Evolutionary conservation across 257 asterid genomes (phyloP).

Genomic region (Solanum corneliomulleri): DNA sequence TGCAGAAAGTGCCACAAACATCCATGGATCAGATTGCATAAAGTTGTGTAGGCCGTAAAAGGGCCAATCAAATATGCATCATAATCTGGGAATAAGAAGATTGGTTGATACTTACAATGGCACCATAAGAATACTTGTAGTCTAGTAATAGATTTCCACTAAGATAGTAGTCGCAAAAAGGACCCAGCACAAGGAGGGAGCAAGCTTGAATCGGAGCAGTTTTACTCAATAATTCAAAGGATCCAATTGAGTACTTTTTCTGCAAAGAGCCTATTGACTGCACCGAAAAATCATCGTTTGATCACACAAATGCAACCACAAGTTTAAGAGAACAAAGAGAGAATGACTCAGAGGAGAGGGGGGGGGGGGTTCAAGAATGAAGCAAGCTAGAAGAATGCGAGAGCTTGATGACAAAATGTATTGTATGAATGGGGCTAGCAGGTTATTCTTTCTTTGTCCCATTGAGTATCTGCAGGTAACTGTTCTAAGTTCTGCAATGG

Average conservation of each 20-base stretch:
- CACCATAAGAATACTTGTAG: constrained; percentile 48
- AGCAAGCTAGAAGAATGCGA: not conserved
- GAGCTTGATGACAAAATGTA: not conserved
- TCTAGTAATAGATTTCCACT: constrained; percentile 46
- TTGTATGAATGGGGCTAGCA: not conserved
- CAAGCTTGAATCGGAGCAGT: constrained; percentile 97
- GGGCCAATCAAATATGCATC: not conserved
- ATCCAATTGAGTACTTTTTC: constrained; percentile 90
- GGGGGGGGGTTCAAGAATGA: not conserved
- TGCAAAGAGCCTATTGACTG: constrained; percentile 99
- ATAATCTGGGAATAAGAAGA: not conserved
- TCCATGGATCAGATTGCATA: not conserved
- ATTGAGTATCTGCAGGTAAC: not conserved
- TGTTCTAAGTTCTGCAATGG: not conserved
- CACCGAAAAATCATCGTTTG: constrained; percentile 1
- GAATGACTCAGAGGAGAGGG: not conserved
- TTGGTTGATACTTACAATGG: constrained; percentile 46
- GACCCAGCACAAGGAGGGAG: constrained; percentile 87
- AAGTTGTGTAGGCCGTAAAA: not conserved
- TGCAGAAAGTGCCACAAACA: constrained; percentile 28
- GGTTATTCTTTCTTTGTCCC: not conserved
- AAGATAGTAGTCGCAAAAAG: constrained; percentile 70
- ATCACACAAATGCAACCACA: constrained; percentile 1
- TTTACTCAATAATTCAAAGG: constrained; percentile 85
- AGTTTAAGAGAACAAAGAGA: not conserved